Base-by-base conservation (phyloP, 805 yeast genomes). In the Candida coleopterorum region DNA sequence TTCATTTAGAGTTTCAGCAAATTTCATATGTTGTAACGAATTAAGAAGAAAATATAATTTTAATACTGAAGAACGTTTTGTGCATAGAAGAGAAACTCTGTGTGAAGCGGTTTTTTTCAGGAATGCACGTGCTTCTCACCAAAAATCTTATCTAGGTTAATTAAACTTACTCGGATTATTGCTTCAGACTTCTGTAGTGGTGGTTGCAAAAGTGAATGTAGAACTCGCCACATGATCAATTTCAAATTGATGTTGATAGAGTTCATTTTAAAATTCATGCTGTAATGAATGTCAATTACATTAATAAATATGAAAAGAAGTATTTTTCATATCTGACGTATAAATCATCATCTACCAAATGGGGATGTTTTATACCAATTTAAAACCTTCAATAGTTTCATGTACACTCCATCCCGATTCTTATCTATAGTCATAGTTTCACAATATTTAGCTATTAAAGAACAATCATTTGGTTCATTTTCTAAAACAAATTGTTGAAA, bases 311-410 rank as follows among this genome's bases (percentile, higher is more conserved):
- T n/a, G n/a, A n/a, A n/a, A n/a, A n/a, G n/a, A n/a, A n/a, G n/a
- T 39, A 39, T 11, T 34, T 20, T 37, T 75, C 77, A 48, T 83
- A 81, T 33, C 86, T 57, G 18, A 83, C 74, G 52, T 81, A 77
- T 29, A 84, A 62, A 20, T 81, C 86, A 20, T 81, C 86, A 55
- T 82, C 87, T 11, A 81, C 69, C 51, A 83, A 83, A 55, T 83
- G 90, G 9, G 78, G 82, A 53, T 83, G 93, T 50, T 79, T 79
- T 38, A 84, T 79, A 1, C 90, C 90, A 0, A 89, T 32, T 61
- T 67, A 52, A 79, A 83, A 1, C 79, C 79, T 9, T 65, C 72
- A 11, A 83, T 66, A 0, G 90, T 85, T 32, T 79, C 84, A 25
- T 63, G 61, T 2, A 82, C 85, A 3, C 68, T 49, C 74, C 82